Evolutionary conservation across 1,284 basidiomycete species (phyloP).

Genomic region (Mycosarcoma mackinlayi): DNA sequence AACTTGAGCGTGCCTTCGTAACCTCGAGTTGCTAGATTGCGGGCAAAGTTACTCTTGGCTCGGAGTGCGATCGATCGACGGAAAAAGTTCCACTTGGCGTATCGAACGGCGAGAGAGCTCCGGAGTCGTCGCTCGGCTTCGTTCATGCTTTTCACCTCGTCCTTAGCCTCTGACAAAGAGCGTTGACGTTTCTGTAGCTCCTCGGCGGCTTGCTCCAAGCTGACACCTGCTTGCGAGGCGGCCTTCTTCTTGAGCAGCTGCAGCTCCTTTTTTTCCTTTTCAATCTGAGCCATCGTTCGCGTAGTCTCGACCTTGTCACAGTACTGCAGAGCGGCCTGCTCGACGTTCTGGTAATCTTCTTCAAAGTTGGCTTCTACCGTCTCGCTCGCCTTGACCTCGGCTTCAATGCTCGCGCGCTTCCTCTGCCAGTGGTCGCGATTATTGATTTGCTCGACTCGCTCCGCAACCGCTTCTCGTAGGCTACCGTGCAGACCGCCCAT

Average conservation of each 20-base stretch:
- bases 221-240: constrained; percentile 74
- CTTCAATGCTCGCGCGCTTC: constrained; percentile 41
- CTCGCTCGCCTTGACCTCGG: constrained; percentile 66
- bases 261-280: constrained; percentile 75
- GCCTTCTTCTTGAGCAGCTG: constrained; percentile 78
- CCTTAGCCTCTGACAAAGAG: constrained; percentile 71
- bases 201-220: constrained; percentile 79
- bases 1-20: constrained; percentile 73
- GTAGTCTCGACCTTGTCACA: constrained; percentile 74
- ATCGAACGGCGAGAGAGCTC: constrained; percentile 26
- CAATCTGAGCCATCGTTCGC: constrained; percentile 73
- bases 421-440: constrained; percentile 49
- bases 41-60: constrained; percentile 83
- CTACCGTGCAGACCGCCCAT: constrained; percentile 46
- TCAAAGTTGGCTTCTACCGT: constrained; percentile 72
- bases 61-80: constrained; percentile 84
- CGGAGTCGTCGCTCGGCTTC: constrained; percentile 35
- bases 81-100: constrained; percentile 83
- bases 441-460: constrained; percentile 62
- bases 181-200: constrained; percentile 73
- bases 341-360: constrained; percentile 68
- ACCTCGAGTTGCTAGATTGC: constrained; percentile 83
- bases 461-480: constrained; percentile 48
- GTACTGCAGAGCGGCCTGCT: constrained; percentile 74
- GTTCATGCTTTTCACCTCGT: constrained; percentile 75